A percentile compares a stretch with the other conserved stretches of the same genome.
phyloP scores from a whole-genome alignment of 306 rosid species.

The Pyrus pyrifolia region DNA sequence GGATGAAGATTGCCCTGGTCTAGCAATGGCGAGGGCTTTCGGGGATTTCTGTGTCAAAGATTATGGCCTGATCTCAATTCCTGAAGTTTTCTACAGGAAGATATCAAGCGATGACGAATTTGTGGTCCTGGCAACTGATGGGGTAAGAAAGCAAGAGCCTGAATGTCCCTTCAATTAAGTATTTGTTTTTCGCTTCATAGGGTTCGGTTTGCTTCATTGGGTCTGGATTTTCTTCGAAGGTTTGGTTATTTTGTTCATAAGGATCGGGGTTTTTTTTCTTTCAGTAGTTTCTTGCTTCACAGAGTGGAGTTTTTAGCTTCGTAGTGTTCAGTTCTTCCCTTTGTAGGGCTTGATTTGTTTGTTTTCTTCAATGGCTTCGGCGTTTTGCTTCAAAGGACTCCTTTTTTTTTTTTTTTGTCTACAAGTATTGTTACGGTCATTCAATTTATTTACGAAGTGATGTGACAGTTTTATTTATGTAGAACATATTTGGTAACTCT shows the following conservation, averaged over 20 bases:
- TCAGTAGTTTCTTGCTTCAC: neutral
- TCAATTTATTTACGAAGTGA: neutral
- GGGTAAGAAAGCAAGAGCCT: slow-evolving; percentile 38
- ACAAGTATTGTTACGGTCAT: neutral
- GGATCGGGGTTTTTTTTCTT: neutral
- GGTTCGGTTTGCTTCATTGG: neutral
- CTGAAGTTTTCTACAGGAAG: slow-evolving; percentile 59
- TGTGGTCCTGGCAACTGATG: slow-evolving; percentile 84
- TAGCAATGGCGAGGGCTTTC: slow-evolving; percentile 93
- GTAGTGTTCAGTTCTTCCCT: neutral
- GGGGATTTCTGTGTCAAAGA: slow-evolving; percentile 95
- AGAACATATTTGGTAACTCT: neutral
- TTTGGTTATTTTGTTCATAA: too few relatives aligned
- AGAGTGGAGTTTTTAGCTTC: neutral
- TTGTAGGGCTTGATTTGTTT: neutral
- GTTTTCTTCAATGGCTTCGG: neutral
- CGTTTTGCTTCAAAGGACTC: neutral
- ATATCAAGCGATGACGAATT: slow-evolving; percentile 59
- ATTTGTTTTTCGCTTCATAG: too few relatives aligned
- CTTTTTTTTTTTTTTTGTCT: neutral
- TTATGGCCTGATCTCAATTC: slow-evolving; percentile 73
- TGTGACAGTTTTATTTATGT: neutral
- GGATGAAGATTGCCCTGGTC: slow-evolving; percentile 83
- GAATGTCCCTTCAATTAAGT: neutral
- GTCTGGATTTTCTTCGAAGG: too few relatives aligned